Evolutionary conservation across 768 basidiomycete species (phyloP), one percentile per base, ranked within the genome.

Genomic region (Ramaria rubella): DNA sequence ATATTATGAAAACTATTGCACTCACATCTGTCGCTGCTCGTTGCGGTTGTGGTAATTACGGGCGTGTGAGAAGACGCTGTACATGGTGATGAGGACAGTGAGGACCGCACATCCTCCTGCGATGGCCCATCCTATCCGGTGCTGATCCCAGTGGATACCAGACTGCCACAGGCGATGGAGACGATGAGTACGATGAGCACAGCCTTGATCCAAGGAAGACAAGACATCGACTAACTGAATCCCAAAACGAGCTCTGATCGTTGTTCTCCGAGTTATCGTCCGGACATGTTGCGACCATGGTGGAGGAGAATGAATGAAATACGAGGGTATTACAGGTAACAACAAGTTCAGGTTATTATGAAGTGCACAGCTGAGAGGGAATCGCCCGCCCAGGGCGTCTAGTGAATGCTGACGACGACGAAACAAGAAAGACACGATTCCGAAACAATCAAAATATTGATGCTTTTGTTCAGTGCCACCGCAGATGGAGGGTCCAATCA

Each of bases 1-100:
- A 57, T 17, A 61, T 36, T 46, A 38, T 45, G 15, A 48, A n/a
- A n/a, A n/a, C n/a, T n/a, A n/a, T n/a, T n/a, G n/a, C n/a, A 70
- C 79, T 63, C 64, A 88, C 90, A 91, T 81, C 71, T 92, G 90
- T 52, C 88, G 83, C 67, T 92, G 90, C 66, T 92, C 83, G 38
- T 70, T 68, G 6, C 75, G 86, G 45, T 82, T 83, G 38, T 76
- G 83, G 62, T 91, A 91, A 64, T 82, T 83, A 60, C 87, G 42
- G 17, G 62, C 62, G 42, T 63, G 62, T 21, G 50, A 45, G 5
- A 43, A 27, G 14, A 63, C 62, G 45, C 44, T 62, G 29, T 52
- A 45, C 21, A 62, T 48, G 30, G 65, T 61, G 36, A 66, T 57
- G 52, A 66, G 30, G 15, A 57, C 57, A 3, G 64, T 65, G 61